Conservation (phyloP, 495 filamentous ascomycete species). For the Penicillium verhagenii region DNA sequence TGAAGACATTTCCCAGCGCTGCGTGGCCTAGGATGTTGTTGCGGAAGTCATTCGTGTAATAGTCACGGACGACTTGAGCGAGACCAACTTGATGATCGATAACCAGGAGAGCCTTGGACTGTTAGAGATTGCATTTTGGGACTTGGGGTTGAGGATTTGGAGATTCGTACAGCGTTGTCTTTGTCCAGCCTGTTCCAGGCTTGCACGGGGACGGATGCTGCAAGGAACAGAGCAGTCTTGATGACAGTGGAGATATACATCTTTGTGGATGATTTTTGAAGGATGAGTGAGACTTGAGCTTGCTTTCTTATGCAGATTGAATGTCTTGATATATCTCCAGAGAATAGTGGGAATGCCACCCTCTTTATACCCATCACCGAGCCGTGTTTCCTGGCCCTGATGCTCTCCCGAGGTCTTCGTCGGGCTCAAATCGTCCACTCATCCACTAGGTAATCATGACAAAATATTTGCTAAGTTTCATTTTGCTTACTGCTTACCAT, state of each 20-base stretch:
- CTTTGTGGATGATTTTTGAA: background rate
- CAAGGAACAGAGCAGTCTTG: constrained; percentile 17
- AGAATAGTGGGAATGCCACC: too few relatives aligned
- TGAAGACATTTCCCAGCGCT: constrained; percentile 62
- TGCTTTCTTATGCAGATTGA: background rate
- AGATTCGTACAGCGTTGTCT: constrained; percentile 47
- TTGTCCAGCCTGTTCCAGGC: constrained; percentile 53
- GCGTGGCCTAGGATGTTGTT: constrained; percentile 71
- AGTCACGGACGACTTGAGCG: constrained; percentile 64
- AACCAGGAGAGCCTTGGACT: constrained; percentile 52
- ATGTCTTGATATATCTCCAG: background rate
- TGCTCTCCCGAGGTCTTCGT: too few relatives aligned
- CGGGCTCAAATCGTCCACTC: too few relatives aligned
- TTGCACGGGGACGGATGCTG: constrained; percentile 17
- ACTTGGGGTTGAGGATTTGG: too few relatives aligned
- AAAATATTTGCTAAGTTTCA: too few relatives aligned
- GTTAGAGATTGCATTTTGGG: too few relatives aligned
- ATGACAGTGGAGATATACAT: constrained; percentile 18
- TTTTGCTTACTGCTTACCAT: too few relatives aligned
- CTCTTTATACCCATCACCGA: too few relatives aligned
- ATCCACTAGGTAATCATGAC: too few relatives aligned
- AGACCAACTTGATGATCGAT: constrained; percentile 75
- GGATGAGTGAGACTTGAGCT: background rate
- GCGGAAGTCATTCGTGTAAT: constrained; percentile 57
- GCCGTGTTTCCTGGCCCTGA: too few relatives aligned